These are phyloP conservation scores for Arachis monticola DNA, from an alignment of 331 rosid genomes.

Conservation along the genomic window DNA sequence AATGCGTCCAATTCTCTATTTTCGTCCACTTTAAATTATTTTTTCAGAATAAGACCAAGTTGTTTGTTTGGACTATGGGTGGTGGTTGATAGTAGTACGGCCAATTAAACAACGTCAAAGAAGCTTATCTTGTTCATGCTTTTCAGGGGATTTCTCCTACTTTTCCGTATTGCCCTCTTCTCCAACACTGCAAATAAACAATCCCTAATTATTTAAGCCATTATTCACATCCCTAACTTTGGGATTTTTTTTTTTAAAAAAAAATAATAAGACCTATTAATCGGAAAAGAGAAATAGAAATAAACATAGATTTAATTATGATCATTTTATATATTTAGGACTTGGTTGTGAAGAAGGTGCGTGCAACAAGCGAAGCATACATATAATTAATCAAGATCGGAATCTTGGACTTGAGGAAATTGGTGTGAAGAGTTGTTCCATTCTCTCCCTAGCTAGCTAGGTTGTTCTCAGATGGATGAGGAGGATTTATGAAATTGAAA, in stretches of 20 bases:
- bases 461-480: no score
- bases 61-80: slow-evolving; percentile 37
- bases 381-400: no score
- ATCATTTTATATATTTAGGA: no score
- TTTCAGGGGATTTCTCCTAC: slow-evolving; percentile 14
- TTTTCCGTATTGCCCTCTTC: background rate
- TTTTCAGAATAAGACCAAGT: slow-evolving; percentile 37
- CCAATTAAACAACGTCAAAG: slow-evolving; percentile 22
- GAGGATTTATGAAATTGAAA: no score
- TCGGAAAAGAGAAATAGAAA: no score
- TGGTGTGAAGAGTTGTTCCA: no score
- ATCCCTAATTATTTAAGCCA: background rate
- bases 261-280: background rate
- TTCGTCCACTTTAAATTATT: slow-evolving; percentile 14
- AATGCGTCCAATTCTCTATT: slow-evolving; percentile 26
- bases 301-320: no score
- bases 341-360: no score
- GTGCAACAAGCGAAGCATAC: no score
- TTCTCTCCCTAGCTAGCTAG: no score
- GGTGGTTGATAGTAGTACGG: background rate
- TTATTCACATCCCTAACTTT: background rate
- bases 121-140: slow-evolving; percentile 26
- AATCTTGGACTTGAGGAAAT: no score
- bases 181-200: background rate
- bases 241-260: background rate